These are phyloP conservation scores for Phlyctochytrium planicorne DNA, from an alignment of 192 early-diverging fungal species.

Conservation along the genomic window DNA sequence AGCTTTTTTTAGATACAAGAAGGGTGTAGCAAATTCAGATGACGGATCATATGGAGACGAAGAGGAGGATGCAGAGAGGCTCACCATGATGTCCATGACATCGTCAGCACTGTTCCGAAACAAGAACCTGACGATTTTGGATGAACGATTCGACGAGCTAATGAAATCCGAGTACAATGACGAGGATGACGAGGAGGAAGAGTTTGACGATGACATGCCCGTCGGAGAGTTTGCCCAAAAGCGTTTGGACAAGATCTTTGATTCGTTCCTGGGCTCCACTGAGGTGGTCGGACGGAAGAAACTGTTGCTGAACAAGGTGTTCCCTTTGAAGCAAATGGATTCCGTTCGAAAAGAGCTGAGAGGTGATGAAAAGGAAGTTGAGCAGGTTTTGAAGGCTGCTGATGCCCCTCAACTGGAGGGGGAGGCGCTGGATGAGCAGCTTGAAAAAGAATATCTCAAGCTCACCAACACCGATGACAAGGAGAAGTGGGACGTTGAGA, in stretches of 20 bases:
- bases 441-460: slow-evolving; percentile 46
- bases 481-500: slow-evolving; percentile 89
- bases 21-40: slow-evolving; percentile 22
- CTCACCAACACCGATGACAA: slow-evolving; percentile 28
- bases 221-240: slow-evolving; percentile 6
- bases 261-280: slow-evolving; percentile 48
- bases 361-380: slow-evolving; percentile 23
- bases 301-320: slow-evolving; percentile 27
- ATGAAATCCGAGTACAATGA: slow-evolving; percentile 47
- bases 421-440: slow-evolving; percentile 65
- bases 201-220: slow-evolving; percentile 40
- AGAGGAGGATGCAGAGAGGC: slow-evolving; percentile 25
- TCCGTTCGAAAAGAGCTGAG: slow-evolving; percentile 39
- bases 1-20: slow-evolving; percentile 5
- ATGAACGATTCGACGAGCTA: slow-evolving; percentile 91
- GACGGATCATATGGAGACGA: slow-evolving; percentile 20
- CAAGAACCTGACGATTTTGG: slow-evolving; percentile 81
- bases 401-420: slow-evolving; percentile 11
- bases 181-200: slow-evolving; percentile 35
- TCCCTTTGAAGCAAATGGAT: slow-evolving; percentile 35
- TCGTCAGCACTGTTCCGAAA: slow-evolving; percentile 94
- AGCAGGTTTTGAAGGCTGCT: too few species aligned
- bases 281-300: slow-evolving; percentile 41
- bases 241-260: slow-evolving; percentile 43
- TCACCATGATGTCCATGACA: slow-evolving; percentile 79